Conservation (phyloP, 1,284 basidiomycete genomes). For the Takashimella tepidaria region DNA sequence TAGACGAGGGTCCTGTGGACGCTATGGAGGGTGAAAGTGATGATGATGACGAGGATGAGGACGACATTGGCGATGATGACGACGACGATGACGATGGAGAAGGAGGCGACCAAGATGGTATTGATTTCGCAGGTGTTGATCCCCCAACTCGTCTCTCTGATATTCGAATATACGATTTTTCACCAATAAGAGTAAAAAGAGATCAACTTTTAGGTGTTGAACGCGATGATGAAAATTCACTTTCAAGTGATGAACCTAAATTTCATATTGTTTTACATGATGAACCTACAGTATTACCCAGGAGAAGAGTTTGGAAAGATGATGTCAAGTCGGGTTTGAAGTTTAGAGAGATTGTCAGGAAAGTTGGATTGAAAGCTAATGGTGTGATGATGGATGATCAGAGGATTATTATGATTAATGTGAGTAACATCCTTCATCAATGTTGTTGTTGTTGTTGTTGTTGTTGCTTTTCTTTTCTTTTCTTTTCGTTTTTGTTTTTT, state of each 20-base stretch:
- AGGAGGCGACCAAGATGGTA: neutral
- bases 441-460: no score
- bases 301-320: slow-evolving; percentile 23
- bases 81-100: slow-evolving; percentile 6
- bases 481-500: no score
- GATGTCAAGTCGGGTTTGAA: slow-evolving; percentile 28
- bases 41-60: slow-evolving; percentile 1
- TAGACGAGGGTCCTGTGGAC: no score
- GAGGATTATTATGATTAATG: slow-evolving; percentile 31
- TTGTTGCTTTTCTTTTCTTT: no score
- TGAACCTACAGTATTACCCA: slow-evolving; percentile 17
- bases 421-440: slow-evolving; percentile 25
- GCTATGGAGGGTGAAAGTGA: neutral
- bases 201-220: no score
- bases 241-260: neutral
- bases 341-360: slow-evolving; percentile 23
- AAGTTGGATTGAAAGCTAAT: slow-evolving; percentile 22
- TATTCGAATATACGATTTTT: neutral
- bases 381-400: slow-evolving; percentile 46
- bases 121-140: neutral
- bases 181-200: neutral
- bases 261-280: neutral
- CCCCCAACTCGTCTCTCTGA: neutral
- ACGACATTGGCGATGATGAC: neutral
- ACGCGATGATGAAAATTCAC: no score